These are phyloP conservation scores for Suillus bovinus DNA, from an alignment of 768 basidiomycete species.

Conservation along the genomic window DNA sequence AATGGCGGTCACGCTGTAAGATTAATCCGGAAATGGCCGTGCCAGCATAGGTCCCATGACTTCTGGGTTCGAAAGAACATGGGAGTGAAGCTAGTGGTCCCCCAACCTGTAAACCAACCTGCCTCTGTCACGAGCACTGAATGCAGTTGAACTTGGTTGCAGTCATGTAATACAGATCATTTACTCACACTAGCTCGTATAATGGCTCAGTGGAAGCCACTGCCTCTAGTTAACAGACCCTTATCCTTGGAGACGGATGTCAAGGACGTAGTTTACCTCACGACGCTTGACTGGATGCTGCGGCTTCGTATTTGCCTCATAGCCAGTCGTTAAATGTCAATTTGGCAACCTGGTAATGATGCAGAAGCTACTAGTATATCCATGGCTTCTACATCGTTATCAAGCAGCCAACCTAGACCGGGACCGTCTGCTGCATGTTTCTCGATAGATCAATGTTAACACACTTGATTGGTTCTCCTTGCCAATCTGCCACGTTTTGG, in stretches of 20 bases:
- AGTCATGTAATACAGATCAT: too few species aligned
- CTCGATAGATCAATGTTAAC: background rate
- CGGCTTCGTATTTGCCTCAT: background rate
- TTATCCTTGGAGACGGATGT: background rate
- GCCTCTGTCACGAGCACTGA: background rate
- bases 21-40: too few species aligned
- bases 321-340: background rate
- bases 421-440: background rate
- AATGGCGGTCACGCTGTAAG: too few species aligned
- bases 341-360: background rate
- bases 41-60: too few species aligned
- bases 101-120: background rate
- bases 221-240: background rate
- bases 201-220: background rate
- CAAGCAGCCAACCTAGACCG: background rate
- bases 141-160: too few species aligned
- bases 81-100: too few species aligned
- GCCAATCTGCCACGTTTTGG: too few species aligned
- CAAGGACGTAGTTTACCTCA: background rate
- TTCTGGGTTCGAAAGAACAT: too few species aligned
- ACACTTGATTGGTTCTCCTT: too few species aligned
- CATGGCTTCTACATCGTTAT: background rate
- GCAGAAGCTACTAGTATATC: background rate
- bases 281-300: background rate
- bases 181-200: too few species aligned